Evolutionary conservation across 2,329 filamentous ascomycete species (phyloP), one percentile per base, ranked within the genome.

Genomic region (Nigrospora oryzae): DNA sequence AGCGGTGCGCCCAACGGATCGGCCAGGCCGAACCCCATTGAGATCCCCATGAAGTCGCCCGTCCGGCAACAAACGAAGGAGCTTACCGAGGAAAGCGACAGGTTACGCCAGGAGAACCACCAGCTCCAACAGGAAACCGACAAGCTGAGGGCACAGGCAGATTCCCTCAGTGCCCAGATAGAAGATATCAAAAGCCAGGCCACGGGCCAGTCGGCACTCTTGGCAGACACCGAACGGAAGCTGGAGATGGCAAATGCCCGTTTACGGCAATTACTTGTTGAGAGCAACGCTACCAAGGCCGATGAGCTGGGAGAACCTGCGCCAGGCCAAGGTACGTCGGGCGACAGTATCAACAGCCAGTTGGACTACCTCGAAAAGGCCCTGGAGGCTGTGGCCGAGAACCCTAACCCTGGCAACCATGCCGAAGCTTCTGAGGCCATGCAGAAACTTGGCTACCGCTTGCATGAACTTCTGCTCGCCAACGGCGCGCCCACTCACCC

Each of bases 331-430:
- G 53, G 57, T 15, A 67, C 72, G 42, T 63, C 74, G 13, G 70
- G 69, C 8, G 68, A 71, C 15, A 64, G 71, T 45, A 61, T 83
- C 17, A 62, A 63, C 28, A 67, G 58, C 35, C 84, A 90, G 56
- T 63, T 93, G 16, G 78, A 83, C 36, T 90, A 89, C 55, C 69
- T 94, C 3, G 81, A 86, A 47, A 76, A 77, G 53, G 79, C 79
- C 1, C 65, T 93, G 31, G 67, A 71, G 30, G 72, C 74, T 10
- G 75, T 90, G 11, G 70, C 73, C 34, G 70, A 76, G 14, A 81
- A 52, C 75, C 82, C 54, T 66, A 81, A 52, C 75, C 82, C 54
- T 66, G 71, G 41, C 65, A 71, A 46, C 51, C 59, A 41, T 13
- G 55, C 61, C n/a, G 69, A 73, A 44, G 64, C 69, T 5, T 73